A percentile compares a stretch with the other conserved stretches of the same genome.
Conservation (phyloP, 139 green algal genomes). For the Chlorella sp. region DNA sequence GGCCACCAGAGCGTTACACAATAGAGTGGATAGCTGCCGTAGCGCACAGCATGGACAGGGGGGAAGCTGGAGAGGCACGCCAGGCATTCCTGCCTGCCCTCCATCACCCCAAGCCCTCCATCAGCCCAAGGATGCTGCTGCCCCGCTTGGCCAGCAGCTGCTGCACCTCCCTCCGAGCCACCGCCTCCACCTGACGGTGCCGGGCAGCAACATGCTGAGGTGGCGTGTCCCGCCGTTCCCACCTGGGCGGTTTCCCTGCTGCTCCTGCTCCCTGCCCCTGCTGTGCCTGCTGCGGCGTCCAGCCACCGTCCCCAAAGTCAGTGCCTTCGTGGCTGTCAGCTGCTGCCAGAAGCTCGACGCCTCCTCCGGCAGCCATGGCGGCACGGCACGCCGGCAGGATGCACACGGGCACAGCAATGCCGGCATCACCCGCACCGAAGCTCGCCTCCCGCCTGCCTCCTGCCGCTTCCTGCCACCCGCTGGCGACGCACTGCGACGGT, state of each 20-base stretch:
- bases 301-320: too few species aligned
- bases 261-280: not conserved
- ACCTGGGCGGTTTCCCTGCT: not conserved
- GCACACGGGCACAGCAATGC: constrained; percentile 18
- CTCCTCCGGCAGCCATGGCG: not conserved
- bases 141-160: not conserved
- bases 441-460: too few species aligned
- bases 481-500: too few species aligned
- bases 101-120: not conserved
- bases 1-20: too few species aligned
- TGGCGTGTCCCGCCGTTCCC: not conserved
- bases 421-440: not conserved
- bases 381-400: not conserved
- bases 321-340: too few species aligned
- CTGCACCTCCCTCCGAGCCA: not conserved
- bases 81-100: not conserved
- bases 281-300: not conserved
- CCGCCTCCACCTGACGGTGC: constrained; percentile 21
- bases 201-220: constrained; percentile 17
- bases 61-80: not conserved
- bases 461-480: too few species aligned
- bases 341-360: not conserved
- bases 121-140: not conserved
- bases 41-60: too few species aligned
- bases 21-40: too few species aligned